Base-by-base conservation (phyloP, 768 basidiomycete species). In the Dictyophora rubrovolvata region DNA sequence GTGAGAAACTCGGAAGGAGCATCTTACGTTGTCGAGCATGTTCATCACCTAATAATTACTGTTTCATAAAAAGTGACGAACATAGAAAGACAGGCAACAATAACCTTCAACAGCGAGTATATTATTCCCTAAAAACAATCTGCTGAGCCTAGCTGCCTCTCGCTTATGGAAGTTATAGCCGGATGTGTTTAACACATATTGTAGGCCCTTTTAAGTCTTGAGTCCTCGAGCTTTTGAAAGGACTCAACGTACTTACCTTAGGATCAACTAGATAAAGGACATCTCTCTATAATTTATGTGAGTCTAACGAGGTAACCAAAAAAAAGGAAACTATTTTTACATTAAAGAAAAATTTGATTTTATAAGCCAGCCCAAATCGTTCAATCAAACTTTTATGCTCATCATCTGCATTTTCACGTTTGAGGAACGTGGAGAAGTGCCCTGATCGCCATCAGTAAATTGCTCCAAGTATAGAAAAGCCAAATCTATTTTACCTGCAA, bases 11-110 rank as follows among this genome's bases (percentile, higher is more conserved):
- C 5, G 69, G 65, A 46, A 63, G 61, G 61, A 71, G 63, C 22
- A 70, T 62, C 60, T 64, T 70, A 12, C 69, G 62, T 22, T 71
- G 70, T 22, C 70, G 69, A 10, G 60, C 60, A 56, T 71, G 70
- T 33, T 57, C 60, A n/a, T 58, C 54, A 17, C 64, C 70, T 64
- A 35, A 23, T 35, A 7, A 37, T 28, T 7, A 28, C 7, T 28
- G 28, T 28, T 3, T 28, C 7, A 7, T 3, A 28, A 7, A 28
- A 28, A 28, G 28, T 7, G 28, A 28, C 7, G 28, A 28, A 2
- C 28, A n/a, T n/a, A n/a, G 28, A 28, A 28, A 7, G 7, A 28
- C 28, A 28, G 7, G 28, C 28, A 28, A 42, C 11, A 42, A 42
- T 4, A 14, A 34, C 50, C 50, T 20, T 51, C 50, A 22, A 51